These are phyloP conservation scores for Amphirosellinia nigrospora DNA, from an alignment of 495 filamentous ascomycete species.

Conservation along the genomic window DNA sequence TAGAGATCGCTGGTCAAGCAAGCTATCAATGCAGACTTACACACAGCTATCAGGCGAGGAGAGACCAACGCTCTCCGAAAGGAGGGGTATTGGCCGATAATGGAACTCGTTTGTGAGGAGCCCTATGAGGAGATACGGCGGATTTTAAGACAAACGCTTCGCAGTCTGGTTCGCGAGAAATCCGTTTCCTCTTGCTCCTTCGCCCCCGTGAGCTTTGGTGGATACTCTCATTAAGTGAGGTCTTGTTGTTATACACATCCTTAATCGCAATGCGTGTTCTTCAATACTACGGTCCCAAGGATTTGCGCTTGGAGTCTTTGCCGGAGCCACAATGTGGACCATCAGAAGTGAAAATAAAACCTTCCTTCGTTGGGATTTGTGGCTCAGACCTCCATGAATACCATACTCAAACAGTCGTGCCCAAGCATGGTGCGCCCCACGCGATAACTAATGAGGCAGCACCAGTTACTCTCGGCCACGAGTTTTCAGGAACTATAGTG, in stretches of 20 bases:
- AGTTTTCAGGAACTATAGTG: constrained; percentile 64
- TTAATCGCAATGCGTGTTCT: constrained; percentile 44
- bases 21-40: not conserved
- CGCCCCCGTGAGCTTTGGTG: not conserved
- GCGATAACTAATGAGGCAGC: constrained; percentile 61
- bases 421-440: constrained; percentile 61
- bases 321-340: constrained; percentile 38
- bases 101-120: not conserved
- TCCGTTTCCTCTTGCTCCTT: not conserved
- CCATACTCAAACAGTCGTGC: constrained; percentile 55
- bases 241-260: not conserved
- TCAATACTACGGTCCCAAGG: constrained; percentile 50
- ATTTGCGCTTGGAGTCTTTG: constrained; percentile 49
- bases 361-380: constrained; percentile 65
- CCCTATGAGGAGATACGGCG: not conserved
- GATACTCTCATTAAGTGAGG: not conserved
- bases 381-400: constrained; percentile 69
- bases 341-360: constrained; percentile 50
- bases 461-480: constrained; percentile 67
- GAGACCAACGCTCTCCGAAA: not conserved
- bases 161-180: not conserved
- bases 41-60: not conserved
- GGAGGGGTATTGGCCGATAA: constrained; percentile 16
- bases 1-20: not conserved
- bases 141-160: not conserved